phyloP scores from a whole-genome alignment of 129 eudicot species.

The Artemisia tridentata region DNA sequence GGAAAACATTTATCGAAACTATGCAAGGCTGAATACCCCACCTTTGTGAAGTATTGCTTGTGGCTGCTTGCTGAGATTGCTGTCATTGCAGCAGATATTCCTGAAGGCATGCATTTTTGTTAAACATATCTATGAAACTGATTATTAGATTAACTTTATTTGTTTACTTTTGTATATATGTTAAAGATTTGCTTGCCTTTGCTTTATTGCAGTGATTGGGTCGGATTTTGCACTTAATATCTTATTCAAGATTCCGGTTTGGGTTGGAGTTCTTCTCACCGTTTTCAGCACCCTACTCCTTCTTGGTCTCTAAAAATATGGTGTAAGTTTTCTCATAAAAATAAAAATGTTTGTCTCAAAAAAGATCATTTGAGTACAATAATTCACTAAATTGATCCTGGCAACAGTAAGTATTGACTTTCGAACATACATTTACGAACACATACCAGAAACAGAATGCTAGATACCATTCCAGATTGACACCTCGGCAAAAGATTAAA shows the following conservation, averaged over 20 bases:
- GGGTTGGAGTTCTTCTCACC: slow-evolving; percentile 68
- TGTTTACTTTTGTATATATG: not conserved
- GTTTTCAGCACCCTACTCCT: slow-evolving; percentile 57
- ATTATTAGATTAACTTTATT: not conserved
- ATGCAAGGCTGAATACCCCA: slow-evolving; percentile 89
- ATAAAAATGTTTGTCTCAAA: not conserved
- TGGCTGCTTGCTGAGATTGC: slow-evolving; percentile 88
- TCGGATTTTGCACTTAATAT: slow-evolving; percentile 63
- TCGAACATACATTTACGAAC: no score
- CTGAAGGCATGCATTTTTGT: slow-evolving; percentile 53
- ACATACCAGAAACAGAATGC: no score
- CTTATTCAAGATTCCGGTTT: slow-evolving; percentile 51
- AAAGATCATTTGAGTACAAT: no score
- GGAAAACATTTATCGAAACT: slow-evolving; percentile 62
- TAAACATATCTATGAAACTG: no score
- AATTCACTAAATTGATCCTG: no score
- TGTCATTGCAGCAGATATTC: slow-evolving; percentile 92
- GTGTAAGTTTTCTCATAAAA: slow-evolving; percentile 30
- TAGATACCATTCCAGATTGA: no score
- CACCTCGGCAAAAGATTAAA: no score
- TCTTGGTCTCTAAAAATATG: slow-evolving; percentile 60
- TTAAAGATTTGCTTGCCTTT: not conserved
- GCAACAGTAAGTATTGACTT: no score
- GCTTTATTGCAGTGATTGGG: slow-evolving; percentile 45
- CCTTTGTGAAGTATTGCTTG: slow-evolving; percentile 57